phyloP scores from a whole-genome alignment of 345 rosid genomes.

The Ceriops zippeliana region DNA sequence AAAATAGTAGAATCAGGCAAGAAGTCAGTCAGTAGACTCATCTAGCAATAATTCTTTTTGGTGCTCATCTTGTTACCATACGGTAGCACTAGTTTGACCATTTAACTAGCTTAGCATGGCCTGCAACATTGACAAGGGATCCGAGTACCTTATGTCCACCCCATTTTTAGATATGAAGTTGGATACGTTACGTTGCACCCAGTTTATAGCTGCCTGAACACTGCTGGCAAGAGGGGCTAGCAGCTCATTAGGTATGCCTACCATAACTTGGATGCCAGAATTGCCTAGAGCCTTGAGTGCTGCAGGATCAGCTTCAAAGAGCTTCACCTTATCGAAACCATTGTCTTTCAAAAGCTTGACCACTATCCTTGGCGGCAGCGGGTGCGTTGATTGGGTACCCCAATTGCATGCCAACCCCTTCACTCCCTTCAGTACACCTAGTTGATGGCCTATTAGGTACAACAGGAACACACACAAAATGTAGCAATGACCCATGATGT shows the following conservation, averaged over 20 bases:
- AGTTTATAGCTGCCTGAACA: slow-evolving; percentile 49
- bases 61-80: too few species aligned
- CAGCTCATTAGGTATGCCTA: slow-evolving; percentile 86
- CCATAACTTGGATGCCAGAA: slow-evolving; percentile 88
- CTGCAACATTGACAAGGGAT: too few species aligned
- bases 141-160: slow-evolving; percentile 53
- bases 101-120: too few species aligned
- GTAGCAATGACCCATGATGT: slow-evolving; percentile 6
- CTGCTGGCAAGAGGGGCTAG: slow-evolving; percentile 56
- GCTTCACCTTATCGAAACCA: slow-evolving; percentile 81
- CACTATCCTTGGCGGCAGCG: slow-evolving; percentile 54
- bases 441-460: slow-evolving; percentile 5
- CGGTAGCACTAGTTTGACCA: too few species aligned
- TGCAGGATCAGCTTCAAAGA: slow-evolving; percentile 81
- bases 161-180: slow-evolving; percentile 53
- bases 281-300: slow-evolving; percentile 75
- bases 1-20: too few species aligned
- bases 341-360: slow-evolving; percentile 70
- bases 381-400: slow-evolving; percentile 70
- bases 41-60: too few species aligned
- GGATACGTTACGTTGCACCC: slow-evolving; percentile 79
- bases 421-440: slow-evolving; percentile 19
- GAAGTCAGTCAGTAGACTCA: too few species aligned
- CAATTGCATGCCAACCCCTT: slow-evolving; percentile 73
- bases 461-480: slow-evolving; percentile 4